phyloP scores from a whole-genome alignment of 768 basidiomycete species.

The Mycena polygramma region DNA sequence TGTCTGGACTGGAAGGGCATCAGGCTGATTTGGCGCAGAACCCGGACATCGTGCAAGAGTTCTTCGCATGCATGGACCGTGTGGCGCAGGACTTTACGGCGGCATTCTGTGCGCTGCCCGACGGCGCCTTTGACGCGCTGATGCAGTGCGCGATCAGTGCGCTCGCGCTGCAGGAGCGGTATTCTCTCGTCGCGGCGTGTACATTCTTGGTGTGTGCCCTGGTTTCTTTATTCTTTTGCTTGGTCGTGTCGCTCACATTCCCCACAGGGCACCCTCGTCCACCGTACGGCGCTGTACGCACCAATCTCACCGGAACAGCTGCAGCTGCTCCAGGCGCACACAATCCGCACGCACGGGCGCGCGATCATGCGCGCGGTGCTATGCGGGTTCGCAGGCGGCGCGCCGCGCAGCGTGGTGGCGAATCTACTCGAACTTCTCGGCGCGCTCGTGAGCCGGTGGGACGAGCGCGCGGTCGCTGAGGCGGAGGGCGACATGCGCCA shows the following conservation, averaged over 20 bases:
- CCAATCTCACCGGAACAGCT: constrained; percentile 67
- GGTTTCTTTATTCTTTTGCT: neutral
- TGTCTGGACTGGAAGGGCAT: neutral
- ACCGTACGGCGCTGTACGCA: constrained; percentile 73
- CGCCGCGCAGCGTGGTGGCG: constrained; percentile 84
- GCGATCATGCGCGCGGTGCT: constrained; percentile 80
- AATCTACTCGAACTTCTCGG: constrained; percentile 89
- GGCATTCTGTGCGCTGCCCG: constrained; percentile 73
- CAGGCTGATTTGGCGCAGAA: constrained; percentile 64
- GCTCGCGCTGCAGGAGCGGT: constrained; percentile 83
- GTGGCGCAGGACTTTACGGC: constrained; percentile 71
- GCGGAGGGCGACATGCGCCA: constrained; percentile 37
- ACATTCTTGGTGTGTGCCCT: constrained; percentile 78
- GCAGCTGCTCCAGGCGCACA: constrained; percentile 57
- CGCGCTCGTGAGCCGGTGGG: constrained; percentile 70
- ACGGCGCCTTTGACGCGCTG: constrained; percentile 73
- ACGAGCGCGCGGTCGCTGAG: constrained; percentile 58
- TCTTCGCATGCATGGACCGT: constrained; percentile 83
- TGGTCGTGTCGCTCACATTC: constrained; percentile 3
- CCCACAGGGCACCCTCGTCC: constrained; percentile 71
- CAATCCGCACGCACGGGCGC: constrained; percentile 70
- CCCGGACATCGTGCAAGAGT: constrained; percentile 91
- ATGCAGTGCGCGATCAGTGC: constrained; percentile 78
- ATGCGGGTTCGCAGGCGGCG: constrained; percentile 84
- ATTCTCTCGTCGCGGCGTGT: constrained; percentile 85